Base-by-base conservation (phyloP, 2,329 filamentous ascomycete genomes). In the Ascochyta viciae-villosae region DNA sequence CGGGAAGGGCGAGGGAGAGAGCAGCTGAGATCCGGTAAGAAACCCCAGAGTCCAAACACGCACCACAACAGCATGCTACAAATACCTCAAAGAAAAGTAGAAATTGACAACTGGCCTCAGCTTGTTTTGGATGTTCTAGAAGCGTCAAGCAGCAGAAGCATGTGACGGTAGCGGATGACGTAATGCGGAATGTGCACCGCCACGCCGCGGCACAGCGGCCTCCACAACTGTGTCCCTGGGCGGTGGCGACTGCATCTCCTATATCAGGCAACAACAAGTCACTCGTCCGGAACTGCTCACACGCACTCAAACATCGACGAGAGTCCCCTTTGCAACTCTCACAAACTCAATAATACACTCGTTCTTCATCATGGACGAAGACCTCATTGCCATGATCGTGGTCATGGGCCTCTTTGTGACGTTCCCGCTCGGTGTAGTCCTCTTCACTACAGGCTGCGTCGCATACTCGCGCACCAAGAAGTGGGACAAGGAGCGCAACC, bases 381-480 rank as follows among this genome's bases (percentile, higher is more conserved):
- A 70, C 6, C 61, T 70, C 39, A 59, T 71, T 48, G 63, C 63
- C 23, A 54, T 68, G 47, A 53, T 61, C 58, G 57, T 60, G 54
- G 58, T 69, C 19, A 63, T 71, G 60, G 53, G 62, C 49, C 53
- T 68, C 37, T 65, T 70, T 41, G 60, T 71, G 34, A 54, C 62
- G 10, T 65, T 70, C 24, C 68, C 68, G 22, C 50, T 69, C 42
- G 42, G 65, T 39, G 54, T 64, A 19, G 62, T 69, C 47, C 47
- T 67, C 43, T 45, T 63, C 58, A 63, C 64, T 24, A 69, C 65
- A 4, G 54, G 58, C 46, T 64, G 63, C 56, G 54, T 69, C 37
- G 66, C 70, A 37, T 71, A 72, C 55, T 58, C 59, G 29, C 70
- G 70, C 62, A 72, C 70, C 54, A 71, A 71, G 54, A 62, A 62